phyloP scores from a whole-genome alignment of 192 early-diverging fungal species.

The Dimargaris verticillata region DNA sequence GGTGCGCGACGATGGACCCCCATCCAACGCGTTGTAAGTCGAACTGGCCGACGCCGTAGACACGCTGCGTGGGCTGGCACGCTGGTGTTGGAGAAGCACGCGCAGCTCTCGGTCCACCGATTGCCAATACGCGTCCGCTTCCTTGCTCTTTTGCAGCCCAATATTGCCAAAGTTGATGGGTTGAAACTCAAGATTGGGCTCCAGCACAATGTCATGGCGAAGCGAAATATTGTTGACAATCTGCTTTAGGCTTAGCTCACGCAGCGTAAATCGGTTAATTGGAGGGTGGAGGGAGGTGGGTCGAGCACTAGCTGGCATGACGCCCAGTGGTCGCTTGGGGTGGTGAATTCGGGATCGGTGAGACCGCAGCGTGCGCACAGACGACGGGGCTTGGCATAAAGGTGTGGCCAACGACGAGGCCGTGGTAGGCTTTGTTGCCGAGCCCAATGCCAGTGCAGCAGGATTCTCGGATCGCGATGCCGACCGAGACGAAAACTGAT shows the following conservation, averaged over 20 bases:
- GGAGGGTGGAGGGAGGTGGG: constrained; percentile 30
- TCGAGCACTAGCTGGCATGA: background rate
- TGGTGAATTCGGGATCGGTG: background rate
- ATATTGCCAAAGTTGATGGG: constrained; percentile 63
- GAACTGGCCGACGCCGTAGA: background rate
- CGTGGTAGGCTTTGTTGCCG: background rate
- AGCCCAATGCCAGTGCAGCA: background rate
- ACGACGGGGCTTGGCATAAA: background rate
- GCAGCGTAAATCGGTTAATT: constrained; percentile 70
- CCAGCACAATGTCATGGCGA: constrained; percentile 79
- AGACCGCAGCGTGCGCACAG: background rate
- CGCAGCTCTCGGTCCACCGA: constrained; percentile 40
- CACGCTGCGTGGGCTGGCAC: background rate
- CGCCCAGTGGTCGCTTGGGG: background rate
- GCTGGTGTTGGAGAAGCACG: background rate
- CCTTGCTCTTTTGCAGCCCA: constrained; percentile 41
- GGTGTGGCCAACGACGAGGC: background rate
- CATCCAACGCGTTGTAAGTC: background rate
- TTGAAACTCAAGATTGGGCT: constrained; percentile 77
- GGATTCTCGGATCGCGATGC: background rate
- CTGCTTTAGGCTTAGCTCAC: constrained; percentile 66
- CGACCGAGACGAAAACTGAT: no score
- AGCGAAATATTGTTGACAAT: constrained; percentile 73
- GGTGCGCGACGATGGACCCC: background rate
- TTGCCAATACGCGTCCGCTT: constrained; percentile 54